Evolutionary conservation across 1,284 basidiomycete species (phyloP).

Genomic region (Bondarzewia mesenterica): DNA sequence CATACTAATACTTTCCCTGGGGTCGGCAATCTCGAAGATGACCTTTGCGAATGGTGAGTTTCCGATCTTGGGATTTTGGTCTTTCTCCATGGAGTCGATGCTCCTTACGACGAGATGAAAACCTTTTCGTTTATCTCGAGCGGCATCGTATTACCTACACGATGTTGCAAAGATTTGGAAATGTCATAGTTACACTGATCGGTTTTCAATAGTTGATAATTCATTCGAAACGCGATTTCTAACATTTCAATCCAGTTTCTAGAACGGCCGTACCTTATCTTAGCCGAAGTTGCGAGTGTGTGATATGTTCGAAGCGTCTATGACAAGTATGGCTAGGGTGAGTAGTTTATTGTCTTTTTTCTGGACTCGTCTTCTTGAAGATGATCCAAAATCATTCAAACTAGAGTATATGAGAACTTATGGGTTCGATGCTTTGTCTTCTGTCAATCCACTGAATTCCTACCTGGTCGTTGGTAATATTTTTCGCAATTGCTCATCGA

Average conservation of each 20-base stretch:
- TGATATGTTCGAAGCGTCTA: neutral
- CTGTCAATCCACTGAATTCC: slow-evolving; percentile 57
- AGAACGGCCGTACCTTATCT: no score
- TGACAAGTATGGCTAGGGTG: neutral
- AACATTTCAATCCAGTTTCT: neutral
- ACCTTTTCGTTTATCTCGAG: slow-evolving; percentile 37
- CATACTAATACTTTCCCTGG: no score
- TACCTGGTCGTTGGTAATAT: slow-evolving; percentile 8
- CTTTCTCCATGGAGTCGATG: neutral
- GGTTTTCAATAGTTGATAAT: slow-evolving; percentile 24
- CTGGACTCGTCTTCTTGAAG: slow-evolving; percentile 21
- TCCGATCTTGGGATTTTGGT: slow-evolving; percentile 1
- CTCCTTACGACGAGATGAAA: slow-evolving; percentile 49
- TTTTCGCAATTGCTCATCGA: neutral
- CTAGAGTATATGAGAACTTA: slow-evolving; percentile 79
- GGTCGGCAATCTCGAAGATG: no score
- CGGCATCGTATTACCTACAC: slow-evolving; percentile 41
- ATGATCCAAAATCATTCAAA: slow-evolving; percentile 71
- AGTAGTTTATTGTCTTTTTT: slow-evolving; percentile 4
- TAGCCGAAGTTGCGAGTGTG: no score
- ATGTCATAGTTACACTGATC: slow-evolving; percentile 90
- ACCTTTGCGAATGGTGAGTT: slow-evolving; percentile 22
- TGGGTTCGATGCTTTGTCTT: slow-evolving; percentile 55
- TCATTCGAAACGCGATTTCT: neutral
- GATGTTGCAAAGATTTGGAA: slow-evolving; percentile 40